These are phyloP conservation scores for Calonectria henricotiae DNA, from an alignment of 2,329 filamentous ascomycete genomes.

Conservation along the genomic window DNA sequence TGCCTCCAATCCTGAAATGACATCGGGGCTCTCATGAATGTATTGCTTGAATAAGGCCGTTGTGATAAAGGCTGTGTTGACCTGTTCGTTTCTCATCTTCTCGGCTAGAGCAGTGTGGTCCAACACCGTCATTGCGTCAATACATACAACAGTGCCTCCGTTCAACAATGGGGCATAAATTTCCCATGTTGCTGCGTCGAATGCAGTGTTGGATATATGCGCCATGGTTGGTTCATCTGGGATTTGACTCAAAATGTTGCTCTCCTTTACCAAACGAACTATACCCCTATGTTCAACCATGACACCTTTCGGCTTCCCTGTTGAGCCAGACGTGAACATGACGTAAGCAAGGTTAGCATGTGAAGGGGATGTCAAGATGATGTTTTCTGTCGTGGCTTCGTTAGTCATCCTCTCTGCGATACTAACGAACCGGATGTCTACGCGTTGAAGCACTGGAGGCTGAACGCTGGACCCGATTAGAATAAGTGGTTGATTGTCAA, in stretches of 20 bases:
- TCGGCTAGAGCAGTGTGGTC: background rate
- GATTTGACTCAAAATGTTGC: background rate
- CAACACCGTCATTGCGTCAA: background rate
- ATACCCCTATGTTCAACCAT: background rate
- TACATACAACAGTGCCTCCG: background rate
- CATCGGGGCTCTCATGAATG: background rate
- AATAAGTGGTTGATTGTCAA: slow-evolving; percentile 15
- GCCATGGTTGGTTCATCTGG: background rate
- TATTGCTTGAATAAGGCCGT: background rate
- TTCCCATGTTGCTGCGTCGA: background rate
- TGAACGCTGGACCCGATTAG: slow-evolving; percentile 13
- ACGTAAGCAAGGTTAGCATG: background rate
- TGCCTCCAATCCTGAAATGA: background rate
- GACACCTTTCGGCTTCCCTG: background rate
- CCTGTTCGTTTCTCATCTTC: slow-evolving; percentile 36
- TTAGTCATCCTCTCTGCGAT: background rate
- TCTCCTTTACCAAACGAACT: background rate
- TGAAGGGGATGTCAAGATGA: background rate
- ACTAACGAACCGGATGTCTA: background rate
- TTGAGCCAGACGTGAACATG: background rate
- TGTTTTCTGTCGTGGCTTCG: background rate
- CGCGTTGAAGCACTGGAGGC: background rate
- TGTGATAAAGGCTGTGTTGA: slow-evolving; percentile 46
- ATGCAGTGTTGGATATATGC: background rate
- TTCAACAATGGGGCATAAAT: background rate